Evolutionary conservation across 2,329 filamentous ascomycete genomes (phyloP).

Genomic region (Fusarium sambucinum): DNA sequence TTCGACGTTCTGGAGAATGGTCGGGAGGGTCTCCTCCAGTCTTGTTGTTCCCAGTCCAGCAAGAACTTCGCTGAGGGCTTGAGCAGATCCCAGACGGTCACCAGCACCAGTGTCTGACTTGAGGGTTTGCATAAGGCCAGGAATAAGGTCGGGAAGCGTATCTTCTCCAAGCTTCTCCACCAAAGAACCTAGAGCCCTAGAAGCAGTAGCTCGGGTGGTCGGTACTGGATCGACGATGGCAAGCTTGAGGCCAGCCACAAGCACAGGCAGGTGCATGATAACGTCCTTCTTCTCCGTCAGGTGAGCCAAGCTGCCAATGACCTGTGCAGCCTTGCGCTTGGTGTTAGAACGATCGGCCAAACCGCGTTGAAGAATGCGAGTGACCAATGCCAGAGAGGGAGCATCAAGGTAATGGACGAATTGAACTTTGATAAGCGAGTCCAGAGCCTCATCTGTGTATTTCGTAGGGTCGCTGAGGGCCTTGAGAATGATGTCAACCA

Average conservation of each 20-base stretch:
- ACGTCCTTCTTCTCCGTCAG: slow-evolving; percentile 97
- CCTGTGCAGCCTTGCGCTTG: slow-evolving; percentile 95
- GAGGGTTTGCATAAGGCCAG: slow-evolving; percentile 95
- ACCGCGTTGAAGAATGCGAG: slow-evolving; percentile 93
- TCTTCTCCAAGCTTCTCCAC: slow-evolving; percentile 98
- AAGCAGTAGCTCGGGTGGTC: slow-evolving; percentile 94
- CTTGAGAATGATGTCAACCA: slow-evolving; percentile 92
- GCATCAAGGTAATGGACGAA: slow-evolving; percentile 99
- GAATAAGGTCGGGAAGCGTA: slow-evolving; percentile 94
- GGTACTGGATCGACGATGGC: slow-evolving; percentile 96
- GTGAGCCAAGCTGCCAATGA: slow-evolving; percentile 97
- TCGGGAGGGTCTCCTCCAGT: slow-evolving; percentile 94
- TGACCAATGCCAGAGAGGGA: slow-evolving; percentile 92
- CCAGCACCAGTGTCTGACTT: slow-evolving; percentile 97
- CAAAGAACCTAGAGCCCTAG: slow-evolving; percentile 94
- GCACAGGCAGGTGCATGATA: slow-evolving; percentile 87
- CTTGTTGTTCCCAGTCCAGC: slow-evolving; percentile 92
- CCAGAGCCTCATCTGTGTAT: slow-evolving; percentile 93
- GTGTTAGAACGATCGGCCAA: slow-evolving; percentile 91
- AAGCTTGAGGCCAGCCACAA: slow-evolving; percentile 88
- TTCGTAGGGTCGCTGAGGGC: slow-evolving; percentile 97
- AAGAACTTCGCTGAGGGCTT: slow-evolving; percentile 95
- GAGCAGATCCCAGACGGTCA: slow-evolving; percentile 93
- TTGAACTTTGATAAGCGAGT: slow-evolving; percentile 95
- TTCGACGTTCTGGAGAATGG: slow-evolving; percentile 94